Percentiles rank a stretch among this genome's conserved stretches.
phyloP scores from a whole-genome alignment of 805 yeast genomes.

The Starmerella geochares region DNA sequence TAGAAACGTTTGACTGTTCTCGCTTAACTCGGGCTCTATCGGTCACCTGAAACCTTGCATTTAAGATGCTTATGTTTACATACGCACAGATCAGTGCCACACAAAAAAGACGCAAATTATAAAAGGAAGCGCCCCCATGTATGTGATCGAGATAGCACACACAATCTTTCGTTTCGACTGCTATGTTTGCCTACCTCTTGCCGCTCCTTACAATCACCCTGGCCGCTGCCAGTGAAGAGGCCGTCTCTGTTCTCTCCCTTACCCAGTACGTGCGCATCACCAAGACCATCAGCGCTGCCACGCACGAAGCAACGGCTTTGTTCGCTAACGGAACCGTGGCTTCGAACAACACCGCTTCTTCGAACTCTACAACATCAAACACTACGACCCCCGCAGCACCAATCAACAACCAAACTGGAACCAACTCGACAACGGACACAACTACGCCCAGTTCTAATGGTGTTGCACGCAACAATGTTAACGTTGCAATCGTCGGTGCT shows the following conservation, averaged over 20 bases:
- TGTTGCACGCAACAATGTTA: background rate
- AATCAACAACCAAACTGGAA: background rate
- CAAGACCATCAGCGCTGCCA: background rate
- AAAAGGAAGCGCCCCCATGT: background rate
- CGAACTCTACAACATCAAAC: background rate
- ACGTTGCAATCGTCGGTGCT: background rate
- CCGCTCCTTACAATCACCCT: constrained; percentile 4
- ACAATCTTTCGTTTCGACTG: background rate
- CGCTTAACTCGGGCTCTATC: too few species aligned
- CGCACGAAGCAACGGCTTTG: background rate
- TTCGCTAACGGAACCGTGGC: background rate
- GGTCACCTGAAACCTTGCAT: constrained; percentile 1
- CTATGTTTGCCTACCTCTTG: background rate
- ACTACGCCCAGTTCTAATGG: background rate
- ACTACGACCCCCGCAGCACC: background rate
- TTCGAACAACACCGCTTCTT: background rate
- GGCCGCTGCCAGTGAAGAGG: background rate
- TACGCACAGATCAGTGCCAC: constrained; percentile 1
- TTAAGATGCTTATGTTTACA: background rate
- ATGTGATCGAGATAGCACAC: background rate
- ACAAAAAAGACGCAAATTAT: background rate
- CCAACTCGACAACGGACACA: background rate
- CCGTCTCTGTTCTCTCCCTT: background rate
- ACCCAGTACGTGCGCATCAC: constrained; percentile 15
- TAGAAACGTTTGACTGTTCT: too few species aligned